Base-by-base conservation (phyloP, 495 filamentous ascomycete genomes). In the Hyphodiscus hymeniophilus region DNA sequence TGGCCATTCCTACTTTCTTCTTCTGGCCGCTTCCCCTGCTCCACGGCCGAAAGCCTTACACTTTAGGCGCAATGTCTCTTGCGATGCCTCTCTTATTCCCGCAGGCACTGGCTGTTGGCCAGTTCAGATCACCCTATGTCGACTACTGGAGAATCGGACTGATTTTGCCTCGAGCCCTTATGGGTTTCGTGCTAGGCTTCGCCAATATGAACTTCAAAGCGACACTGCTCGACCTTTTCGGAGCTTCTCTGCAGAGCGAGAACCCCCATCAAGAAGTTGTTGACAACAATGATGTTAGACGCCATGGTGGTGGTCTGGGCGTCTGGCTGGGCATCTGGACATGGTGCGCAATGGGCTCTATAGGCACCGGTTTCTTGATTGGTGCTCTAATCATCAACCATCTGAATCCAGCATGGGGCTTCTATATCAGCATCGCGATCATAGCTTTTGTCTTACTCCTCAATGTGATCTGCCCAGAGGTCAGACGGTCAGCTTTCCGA, bases 261-360 rank as follows among this genome's bases (percentile, higher is more conserved):
- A 78, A 79, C 41, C 82, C 82, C 3, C 82, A 86, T 55, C 80
- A 85, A 61, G 82, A 86, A 58, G 53, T 81, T 10, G 79, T 82
- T 0, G 70, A 80, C 43, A 58, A 65, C 38, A 71, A 71, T 43
- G 82, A 87, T 56, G 73, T 82, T 23, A 71, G 82, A 26, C 69
- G 82, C 28, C 81, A 84, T 49, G 85, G 85, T 13, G 83, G 84
- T 28, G 84, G 85, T 3, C 79, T 86, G 64, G 85, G 85, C 3
- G 62, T 84, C 13, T 89, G 85, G 85, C 68, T 89, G 30, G 84
- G 85, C 3, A 66, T 87, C 22, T 89, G 83, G 81, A 77, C 79
- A 3, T 89, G 81, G 76, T 81, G 80, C 55, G 81, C 72, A 50
- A 80, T 80, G 43, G 81, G 81, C 7, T 82, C 77, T 23, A 63